Evolutionary conservation across 2,329 filamentous ascomycete genomes (phyloP).

Genomic region (Bipolaris oryzae): DNA sequence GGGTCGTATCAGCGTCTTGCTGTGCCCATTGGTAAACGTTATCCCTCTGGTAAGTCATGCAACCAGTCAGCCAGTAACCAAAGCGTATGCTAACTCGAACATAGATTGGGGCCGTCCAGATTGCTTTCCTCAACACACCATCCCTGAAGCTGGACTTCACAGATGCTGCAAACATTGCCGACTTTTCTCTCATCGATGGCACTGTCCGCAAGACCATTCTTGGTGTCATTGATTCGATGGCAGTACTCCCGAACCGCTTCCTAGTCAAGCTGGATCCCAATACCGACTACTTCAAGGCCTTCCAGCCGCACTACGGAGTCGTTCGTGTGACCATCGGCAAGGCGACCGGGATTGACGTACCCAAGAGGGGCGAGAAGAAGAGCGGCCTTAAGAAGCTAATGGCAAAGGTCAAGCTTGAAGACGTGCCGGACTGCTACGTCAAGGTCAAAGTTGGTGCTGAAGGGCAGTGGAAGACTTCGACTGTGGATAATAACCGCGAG

Average conservation of each 20-base stretch:
- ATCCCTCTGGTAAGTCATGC: slow-evolving; percentile 52
- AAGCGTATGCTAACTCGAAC: slow-evolving; percentile 9
- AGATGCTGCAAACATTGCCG: slow-evolving; percentile 54
- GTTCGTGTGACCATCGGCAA: slow-evolving; percentile 54
- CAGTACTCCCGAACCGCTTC: slow-evolving; percentile 57
- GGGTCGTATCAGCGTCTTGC: slow-evolving; percentile 53
- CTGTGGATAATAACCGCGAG: slow-evolving; percentile 51
- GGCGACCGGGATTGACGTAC: slow-evolving; percentile 48
- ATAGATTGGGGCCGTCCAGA: slow-evolving; percentile 57
- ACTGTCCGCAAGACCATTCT: slow-evolving; percentile 55
- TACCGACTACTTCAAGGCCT: slow-evolving; percentile 58
- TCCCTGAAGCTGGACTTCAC: slow-evolving; percentile 56
- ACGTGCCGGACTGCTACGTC: slow-evolving; percentile 56
- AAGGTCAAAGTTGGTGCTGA: slow-evolving; percentile 54
- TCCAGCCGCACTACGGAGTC: slow-evolving; percentile 52
- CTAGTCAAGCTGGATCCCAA: slow-evolving; percentile 56
- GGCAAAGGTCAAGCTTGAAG: slow-evolving; percentile 51
- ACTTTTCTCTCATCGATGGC: slow-evolving; percentile 51
- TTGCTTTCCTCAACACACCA: slow-evolving; percentile 58
- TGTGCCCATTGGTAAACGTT: slow-evolving; percentile 54
- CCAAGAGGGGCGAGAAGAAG: slow-evolving; percentile 46
- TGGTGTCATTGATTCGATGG: slow-evolving; percentile 54
- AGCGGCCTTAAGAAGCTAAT: slow-evolving; percentile 49
- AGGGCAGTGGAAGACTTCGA: slow-evolving; percentile 52
- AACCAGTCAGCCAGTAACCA: slow-evolving; percentile 44